Evolutionary conservation across 139 green algal species (phyloP).

Genomic region (Zygnema circumcarinatum): DNA sequence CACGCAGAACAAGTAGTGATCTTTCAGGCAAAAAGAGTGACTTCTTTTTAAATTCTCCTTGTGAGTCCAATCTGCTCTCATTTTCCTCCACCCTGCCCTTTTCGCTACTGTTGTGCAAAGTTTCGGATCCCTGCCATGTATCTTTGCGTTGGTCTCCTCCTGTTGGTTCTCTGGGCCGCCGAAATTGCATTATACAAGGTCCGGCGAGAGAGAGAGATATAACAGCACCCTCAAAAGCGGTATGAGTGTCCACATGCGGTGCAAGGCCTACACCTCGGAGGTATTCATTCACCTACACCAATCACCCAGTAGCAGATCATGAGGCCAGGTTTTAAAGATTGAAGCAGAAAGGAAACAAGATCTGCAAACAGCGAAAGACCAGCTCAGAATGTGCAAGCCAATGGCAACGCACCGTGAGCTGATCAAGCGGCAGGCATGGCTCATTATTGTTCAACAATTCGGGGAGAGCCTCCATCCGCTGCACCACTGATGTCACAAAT

Average conservation of each 20-base stretch:
- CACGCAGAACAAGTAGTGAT: constrained; percentile 84
- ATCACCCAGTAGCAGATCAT: constrained; percentile 21
- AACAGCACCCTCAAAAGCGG: constrained; percentile 87
- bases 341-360: background rate
- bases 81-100: background rate
- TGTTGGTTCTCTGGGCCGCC: constrained; percentile 30
- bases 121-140: background rate
- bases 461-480: constrained; percentile 27
- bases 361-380: background rate
- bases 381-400: constrained; percentile 6
- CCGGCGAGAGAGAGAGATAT: constrained; percentile 82
- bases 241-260: constrained; percentile 95
- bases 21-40: constrained; percentile 78
- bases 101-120: background rate
- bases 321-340: background rate
- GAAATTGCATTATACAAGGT: constrained; percentile 86
- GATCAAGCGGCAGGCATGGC: constrained; percentile 34
- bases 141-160: background rate
- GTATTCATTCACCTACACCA: constrained; percentile 88
- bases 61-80: background rate
- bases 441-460: background rate
- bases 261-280: constrained; percentile 84
- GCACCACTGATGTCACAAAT: constrained; percentile 20
- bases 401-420: constrained; percentile 36
- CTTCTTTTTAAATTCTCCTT: constrained; percentile 20